Conservation (phyloP, 2,329 filamentous ascomycete genomes). For the Dendryphion nanum region DNA sequence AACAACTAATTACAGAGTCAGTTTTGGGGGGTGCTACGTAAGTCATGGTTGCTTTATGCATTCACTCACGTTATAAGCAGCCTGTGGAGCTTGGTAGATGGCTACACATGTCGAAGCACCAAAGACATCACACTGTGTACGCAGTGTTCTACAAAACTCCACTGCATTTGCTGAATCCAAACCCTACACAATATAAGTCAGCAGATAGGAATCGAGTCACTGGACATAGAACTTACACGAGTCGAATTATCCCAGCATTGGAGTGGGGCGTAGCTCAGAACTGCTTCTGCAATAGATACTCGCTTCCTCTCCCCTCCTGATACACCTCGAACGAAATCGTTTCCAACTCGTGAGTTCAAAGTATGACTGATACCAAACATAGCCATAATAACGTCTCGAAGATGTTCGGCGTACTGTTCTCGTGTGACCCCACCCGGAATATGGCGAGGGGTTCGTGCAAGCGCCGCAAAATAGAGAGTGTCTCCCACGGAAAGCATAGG, state of each 20-base stretch:
- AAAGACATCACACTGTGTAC: constrained; percentile 62
- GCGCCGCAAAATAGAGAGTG: constrained; percentile 72
- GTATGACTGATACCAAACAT: constrained; percentile 70
- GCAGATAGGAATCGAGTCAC: not conserved
- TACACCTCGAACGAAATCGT: constrained; percentile 70
- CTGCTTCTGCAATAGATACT: constrained; percentile 72
- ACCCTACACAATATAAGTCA: constrained; percentile 40
- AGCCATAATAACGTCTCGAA: constrained; percentile 65
- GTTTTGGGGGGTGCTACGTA: not conserved
- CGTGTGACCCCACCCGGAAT: constrained; percentile 58
- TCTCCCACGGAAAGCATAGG: constrained; percentile 72
- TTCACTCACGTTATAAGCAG: constrained; percentile 20
- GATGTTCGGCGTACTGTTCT: constrained; percentile 57
- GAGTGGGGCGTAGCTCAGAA: constrained; percentile 56
- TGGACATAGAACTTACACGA: too few relatives aligned
- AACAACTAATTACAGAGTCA: constrained; percentile 2
- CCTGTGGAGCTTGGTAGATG: constrained; percentile 50
- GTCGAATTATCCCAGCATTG: constrained; percentile 75
- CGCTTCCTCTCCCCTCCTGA: constrained; percentile 69
- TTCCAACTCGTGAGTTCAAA: constrained; percentile 65
- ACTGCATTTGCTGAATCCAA: constrained; percentile 68
- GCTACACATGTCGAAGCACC: constrained; percentile 62
- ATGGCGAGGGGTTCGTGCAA: constrained; percentile 55
- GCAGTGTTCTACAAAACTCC: constrained; percentile 65
- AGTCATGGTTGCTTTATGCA: not conserved